phyloP scores from a whole-genome alignment of 2,329 filamentous ascomycete genomes.

The Atkinsonella hypoxylon region DNA sequence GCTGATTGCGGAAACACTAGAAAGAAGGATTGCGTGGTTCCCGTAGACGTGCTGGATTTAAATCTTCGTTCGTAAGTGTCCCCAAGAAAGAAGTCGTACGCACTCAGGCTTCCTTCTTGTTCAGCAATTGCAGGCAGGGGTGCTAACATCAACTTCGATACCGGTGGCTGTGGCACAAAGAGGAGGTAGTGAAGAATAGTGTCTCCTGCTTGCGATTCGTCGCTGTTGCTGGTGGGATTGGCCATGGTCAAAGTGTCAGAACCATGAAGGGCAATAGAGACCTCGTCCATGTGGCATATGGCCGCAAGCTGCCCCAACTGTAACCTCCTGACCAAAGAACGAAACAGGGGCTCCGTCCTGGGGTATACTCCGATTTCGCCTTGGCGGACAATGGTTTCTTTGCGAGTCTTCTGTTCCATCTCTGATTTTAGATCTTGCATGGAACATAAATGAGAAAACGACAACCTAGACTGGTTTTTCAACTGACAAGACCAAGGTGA shows the following conservation, averaged over 20 bases:
- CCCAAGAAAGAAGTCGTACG: slow-evolving; percentile 19
- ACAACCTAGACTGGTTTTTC: slow-evolving; percentile 12
- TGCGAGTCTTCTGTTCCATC: slow-evolving; percentile 2
- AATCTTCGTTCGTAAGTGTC: slow-evolving; percentile 21
- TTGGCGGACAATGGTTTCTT: slow-evolving; percentile 7
- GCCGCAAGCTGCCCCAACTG: slow-evolving; percentile 23
- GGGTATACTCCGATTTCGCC: slow-evolving; percentile 10
- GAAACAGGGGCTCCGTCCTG: slow-evolving; percentile 11
- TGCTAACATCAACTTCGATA: slow-evolving; percentile 14
- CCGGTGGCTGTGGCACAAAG: slow-evolving; percentile 18
- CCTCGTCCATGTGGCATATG: slow-evolving; percentile 16
- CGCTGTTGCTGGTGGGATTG: neutral
- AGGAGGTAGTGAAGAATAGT: slow-evolving; percentile 25
- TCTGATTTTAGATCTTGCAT: slow-evolving; percentile 18
- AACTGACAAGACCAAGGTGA: slow-evolving; percentile 17
- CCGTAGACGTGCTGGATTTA: slow-evolving; percentile 6
- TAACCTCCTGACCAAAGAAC: slow-evolving; percentile 22
- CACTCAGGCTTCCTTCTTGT: slow-evolving; percentile 5
- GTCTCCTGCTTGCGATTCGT: neutral
- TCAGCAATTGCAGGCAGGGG: slow-evolving; percentile 8
- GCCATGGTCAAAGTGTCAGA: neutral
- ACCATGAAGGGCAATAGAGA: slow-evolving; percentile 25
- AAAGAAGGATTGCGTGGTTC: slow-evolving; percentile 26
- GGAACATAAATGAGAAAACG: slow-evolving; percentile 25
- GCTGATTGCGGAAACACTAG: slow-evolving; percentile 34